Evolutionary conservation across 768 basidiomycete species (phyloP).

Genomic region (Lentinula sp.): DNA sequence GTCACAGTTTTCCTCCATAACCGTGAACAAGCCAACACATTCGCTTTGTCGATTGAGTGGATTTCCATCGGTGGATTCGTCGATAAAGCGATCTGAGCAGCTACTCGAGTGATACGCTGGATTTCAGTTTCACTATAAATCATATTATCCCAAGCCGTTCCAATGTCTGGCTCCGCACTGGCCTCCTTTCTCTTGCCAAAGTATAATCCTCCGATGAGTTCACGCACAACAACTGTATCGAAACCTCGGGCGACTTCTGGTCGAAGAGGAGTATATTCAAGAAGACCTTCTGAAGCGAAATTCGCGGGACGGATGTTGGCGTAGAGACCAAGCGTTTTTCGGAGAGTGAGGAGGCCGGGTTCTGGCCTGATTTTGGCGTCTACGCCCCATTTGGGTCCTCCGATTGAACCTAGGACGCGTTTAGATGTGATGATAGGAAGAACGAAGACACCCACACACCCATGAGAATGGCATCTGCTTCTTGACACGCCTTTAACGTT

Average conservation of each 20-base stretch:
- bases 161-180: constrained; percentile 53
- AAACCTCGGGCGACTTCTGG: constrained; percentile 77
- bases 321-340: constrained; percentile 92
- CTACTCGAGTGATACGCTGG: constrained; percentile 91
- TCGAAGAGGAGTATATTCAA: constrained; percentile 85
- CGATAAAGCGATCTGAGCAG: constrained; percentile 84
- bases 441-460: constrained; percentile 41
- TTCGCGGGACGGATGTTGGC: constrained; percentile 98
- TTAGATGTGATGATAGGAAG: constrained; percentile 6
- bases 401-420: constrained; percentile 73
- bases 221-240: constrained; percentile 91
- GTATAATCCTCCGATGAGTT: constrained; percentile 95
- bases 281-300: constrained; percentile 87
- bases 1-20: constrained; percentile 93
- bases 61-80: constrained; percentile 81
- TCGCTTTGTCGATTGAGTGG: constrained; percentile 97
- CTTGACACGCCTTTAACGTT: constrained; percentile 84
- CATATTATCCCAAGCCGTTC: constrained; percentile 89
- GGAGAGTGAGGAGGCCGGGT: constrained; percentile 78
- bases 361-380: constrained; percentile 87
- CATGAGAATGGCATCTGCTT: constrained; percentile 94
- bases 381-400: constrained; percentile 99
- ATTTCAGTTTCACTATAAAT: constrained; percentile 90
- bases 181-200: constrained; percentile 92
- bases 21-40: constrained; percentile 91